These are phyloP conservation scores for Saxophila tyrrhenica DNA, from an alignment of 495 filamentous ascomycete species.

Conservation along the genomic window DNA sequence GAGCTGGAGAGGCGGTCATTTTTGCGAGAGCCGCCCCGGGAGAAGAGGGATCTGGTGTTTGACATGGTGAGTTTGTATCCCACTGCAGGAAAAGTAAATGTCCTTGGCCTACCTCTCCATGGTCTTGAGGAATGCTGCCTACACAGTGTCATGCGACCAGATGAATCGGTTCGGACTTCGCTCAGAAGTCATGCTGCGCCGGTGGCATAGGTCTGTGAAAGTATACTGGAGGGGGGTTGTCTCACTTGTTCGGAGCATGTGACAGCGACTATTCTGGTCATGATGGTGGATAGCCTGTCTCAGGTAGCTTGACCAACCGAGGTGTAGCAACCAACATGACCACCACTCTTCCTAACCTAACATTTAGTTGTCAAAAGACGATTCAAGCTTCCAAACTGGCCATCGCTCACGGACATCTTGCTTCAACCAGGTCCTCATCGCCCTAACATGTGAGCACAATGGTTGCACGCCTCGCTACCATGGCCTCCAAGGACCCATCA, in stretches of 20 bases:
- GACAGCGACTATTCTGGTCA: not conserved
- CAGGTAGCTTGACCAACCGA: no score
- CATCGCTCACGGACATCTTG: no score
- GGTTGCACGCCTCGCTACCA: not conserved
- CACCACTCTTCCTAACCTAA: no score
- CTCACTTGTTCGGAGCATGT: not conserved
- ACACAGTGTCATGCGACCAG: not conserved
- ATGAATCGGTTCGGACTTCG: not conserved
- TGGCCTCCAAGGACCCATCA: slow-evolving; percentile 4
- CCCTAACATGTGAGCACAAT: no score
- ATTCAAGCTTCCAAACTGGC: no score
- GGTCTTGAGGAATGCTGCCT: slow-evolving; percentile 12
- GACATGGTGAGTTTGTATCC: slow-evolving; percentile 5
- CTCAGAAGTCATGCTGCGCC: not conserved
- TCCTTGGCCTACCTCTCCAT: slow-evolving; percentile 14
- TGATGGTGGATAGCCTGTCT: no score
- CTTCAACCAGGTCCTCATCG: no score
- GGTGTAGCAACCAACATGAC: no score
- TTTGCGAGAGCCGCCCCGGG: slow-evolving; percentile 8
- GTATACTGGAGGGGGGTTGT: not conserved
- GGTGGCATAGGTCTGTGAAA: not conserved
- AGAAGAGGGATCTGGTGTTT: slow-evolving; percentile 10
- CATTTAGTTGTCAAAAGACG: no score
- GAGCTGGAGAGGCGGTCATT: not conserved
- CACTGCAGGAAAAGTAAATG: no score